Evolutionary conservation across 345 rosid genomes (phyloP).

Genomic region (Euclidium syriacum): DNA sequence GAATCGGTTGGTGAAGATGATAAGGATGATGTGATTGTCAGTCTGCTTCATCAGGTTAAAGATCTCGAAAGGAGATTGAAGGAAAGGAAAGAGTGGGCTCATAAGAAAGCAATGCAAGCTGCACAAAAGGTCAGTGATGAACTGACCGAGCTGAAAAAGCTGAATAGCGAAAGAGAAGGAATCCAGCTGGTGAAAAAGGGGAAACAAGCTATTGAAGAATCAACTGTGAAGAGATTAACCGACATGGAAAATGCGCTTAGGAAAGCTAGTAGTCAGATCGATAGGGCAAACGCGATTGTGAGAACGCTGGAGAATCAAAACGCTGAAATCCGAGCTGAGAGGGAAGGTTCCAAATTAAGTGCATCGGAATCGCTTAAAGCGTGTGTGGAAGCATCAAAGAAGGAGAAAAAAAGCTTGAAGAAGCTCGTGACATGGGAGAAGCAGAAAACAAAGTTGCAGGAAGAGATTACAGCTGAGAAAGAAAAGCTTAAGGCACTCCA

Average conservation of each 20-base stretch:
- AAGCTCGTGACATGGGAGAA: slow-evolving; percentile 83
- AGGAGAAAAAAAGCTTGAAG: slow-evolving; percentile 76
- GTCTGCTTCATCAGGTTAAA: slow-evolving; percentile 57
- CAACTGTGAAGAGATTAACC: slow-evolving; percentile 65
- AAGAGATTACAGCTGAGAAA: slow-evolving; percentile 65
- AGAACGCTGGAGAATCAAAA: slow-evolving; percentile 77
- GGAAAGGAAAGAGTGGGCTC: slow-evolving; percentile 94
- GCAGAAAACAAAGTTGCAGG: slow-evolving; percentile 70
- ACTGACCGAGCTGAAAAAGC: slow-evolving; percentile 61
- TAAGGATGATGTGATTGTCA: slow-evolving; percentile 65
- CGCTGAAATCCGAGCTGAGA: slow-evolving; percentile 90
- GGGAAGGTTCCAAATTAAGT: slow-evolving; percentile 79
- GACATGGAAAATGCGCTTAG: slow-evolving; percentile 77
- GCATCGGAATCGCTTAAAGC: slow-evolving; percentile 72
- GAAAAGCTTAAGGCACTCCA: slow-evolving; percentile 58
- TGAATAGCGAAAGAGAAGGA: slow-evolving; percentile 77
- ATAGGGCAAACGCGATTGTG: slow-evolving; percentile 62
- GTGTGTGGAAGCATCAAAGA: slow-evolving; percentile 66
- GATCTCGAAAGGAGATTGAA: slow-evolving; percentile 71
- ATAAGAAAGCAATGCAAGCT: slow-evolving; percentile 93
- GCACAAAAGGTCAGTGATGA: slow-evolving; percentile 79
- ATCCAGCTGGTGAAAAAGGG: slow-evolving; percentile 76
- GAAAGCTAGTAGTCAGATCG: slow-evolving; percentile 68
- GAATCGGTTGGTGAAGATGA: slow-evolving; percentile 53
- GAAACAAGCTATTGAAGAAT: slow-evolving; percentile 70